These are phyloP conservation scores for Globisporangium nagaii DNA, from an alignment of 352 stramenopile species.

Conservation along the genomic window DNA sequence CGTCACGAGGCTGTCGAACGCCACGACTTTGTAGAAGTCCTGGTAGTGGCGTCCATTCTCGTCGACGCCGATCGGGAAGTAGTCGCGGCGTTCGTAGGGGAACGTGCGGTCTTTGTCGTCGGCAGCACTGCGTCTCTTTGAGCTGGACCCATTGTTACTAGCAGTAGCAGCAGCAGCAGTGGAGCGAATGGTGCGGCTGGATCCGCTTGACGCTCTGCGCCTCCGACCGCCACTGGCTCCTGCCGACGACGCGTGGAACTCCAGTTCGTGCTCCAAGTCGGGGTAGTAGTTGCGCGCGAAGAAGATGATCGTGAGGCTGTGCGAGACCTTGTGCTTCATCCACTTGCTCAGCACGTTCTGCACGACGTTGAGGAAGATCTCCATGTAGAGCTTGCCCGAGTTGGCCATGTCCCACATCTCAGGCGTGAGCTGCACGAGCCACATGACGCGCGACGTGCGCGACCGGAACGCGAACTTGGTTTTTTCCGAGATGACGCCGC, in stretches of 20 bases:
- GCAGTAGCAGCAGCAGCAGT: background rate
- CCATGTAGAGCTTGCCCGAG: constrained; percentile 85
- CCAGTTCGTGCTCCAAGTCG: constrained; percentile 48
- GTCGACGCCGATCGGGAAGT: constrained; percentile 68
- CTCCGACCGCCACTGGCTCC: background rate
- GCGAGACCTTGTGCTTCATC: constrained; percentile 87
- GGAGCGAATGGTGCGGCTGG: constrained; percentile 1
- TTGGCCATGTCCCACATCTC: constrained; percentile 94
- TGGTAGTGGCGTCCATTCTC: constrained; percentile 76
- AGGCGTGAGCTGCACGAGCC: constrained; percentile 95
- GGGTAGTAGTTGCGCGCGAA: constrained; percentile 88
- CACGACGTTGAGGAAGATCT: constrained; percentile 84
- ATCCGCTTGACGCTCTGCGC: constrained; percentile 5
- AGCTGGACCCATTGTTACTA: background rate
- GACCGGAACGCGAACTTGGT: constrained; percentile 97
- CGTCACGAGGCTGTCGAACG: constrained; percentile 64
- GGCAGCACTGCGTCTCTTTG: constrained; percentile 13
- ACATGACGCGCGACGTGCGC: constrained; percentile 95
- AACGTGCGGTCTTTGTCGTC: constrained; percentile 50
- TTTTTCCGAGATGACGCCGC: constrained; percentile 90
- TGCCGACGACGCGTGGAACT: constrained; percentile 13
- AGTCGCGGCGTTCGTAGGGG: constrained; percentile 52
- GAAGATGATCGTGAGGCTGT: constrained; percentile 91
- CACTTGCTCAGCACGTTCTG: constrained; percentile 86
- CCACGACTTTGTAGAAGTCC: constrained; percentile 84